Evolutionary conservation across 768 basidiomycete species (phyloP).

Genomic region (Cyclocybe aegerita): DNA sequence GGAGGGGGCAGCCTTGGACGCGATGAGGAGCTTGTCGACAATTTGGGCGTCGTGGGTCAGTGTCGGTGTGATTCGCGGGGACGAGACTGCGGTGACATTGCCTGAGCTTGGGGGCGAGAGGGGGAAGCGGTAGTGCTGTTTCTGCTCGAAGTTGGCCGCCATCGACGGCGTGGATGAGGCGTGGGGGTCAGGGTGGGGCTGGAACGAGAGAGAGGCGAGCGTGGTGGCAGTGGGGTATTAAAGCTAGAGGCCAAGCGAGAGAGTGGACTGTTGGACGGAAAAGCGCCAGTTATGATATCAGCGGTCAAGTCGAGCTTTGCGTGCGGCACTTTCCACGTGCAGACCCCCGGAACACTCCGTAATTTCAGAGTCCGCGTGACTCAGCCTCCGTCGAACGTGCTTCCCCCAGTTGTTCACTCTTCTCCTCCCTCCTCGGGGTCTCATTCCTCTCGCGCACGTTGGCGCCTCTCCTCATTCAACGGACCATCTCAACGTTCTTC

Average conservation of each 20-base stretch:
- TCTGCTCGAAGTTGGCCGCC: constrained; percentile 18
- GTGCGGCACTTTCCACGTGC: constrained; percentile 30
- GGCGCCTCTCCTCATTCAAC: neutral
- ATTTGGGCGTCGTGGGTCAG: constrained; percentile 13
- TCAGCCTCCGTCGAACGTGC: constrained; percentile 24
- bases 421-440: constrained; percentile 5
- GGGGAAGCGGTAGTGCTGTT: constrained; percentile 20
- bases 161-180: constrained; percentile 9
- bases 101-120: constrained; percentile 26
- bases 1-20: constrained; percentile 8
- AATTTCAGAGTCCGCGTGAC: constrained; percentile 14
- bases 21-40: constrained; percentile 17
- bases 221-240: neutral
- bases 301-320: constrained; percentile 3
- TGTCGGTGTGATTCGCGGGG: constrained; percentile 20
- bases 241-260: constrained; percentile 1
- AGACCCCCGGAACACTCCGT: constrained; percentile 28
- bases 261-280: constrained; percentile 5
- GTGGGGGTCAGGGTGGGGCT: constrained; percentile 13
- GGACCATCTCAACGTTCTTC: neutral
- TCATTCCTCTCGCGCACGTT: constrained; percentile 7
- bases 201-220: constrained; percentile 22
- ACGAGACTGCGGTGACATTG: constrained; percentile 19
- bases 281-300: constrained; percentile 24
- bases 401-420: neutral